Percentiles rank a stretch among this genome's conserved stretches.
phyloP scores from a whole-genome alignment of 441 rosid species.

The Dalechampia spathulata region DNA sequence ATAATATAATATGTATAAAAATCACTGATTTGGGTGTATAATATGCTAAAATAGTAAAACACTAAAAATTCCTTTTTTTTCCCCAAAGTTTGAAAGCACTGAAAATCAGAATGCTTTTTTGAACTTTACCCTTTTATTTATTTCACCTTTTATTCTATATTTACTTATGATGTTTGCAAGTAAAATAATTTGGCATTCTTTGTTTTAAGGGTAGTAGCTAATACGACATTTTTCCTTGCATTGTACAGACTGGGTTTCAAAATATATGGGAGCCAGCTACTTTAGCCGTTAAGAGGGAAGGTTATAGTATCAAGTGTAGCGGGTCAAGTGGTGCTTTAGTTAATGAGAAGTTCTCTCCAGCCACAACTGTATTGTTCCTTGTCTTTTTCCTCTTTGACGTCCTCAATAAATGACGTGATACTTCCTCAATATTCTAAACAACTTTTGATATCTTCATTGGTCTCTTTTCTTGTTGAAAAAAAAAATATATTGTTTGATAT shows the following conservation, averaged over 20 bases:
- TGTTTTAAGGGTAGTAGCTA: too few species aligned
- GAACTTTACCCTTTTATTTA: too few species aligned
- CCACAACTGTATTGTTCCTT: conserved; percentile 51
- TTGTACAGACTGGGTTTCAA: conserved; percentile 59
- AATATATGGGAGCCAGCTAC: conserved; percentile 92
- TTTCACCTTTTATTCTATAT: conserved; percentile 2
- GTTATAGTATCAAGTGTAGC: conserved; percentile 66
- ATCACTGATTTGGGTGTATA: too few species aligned
- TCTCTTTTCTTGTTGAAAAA: too few species aligned
- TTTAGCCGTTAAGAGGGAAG: conserved; percentile 72
- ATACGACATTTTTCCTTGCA: conserved; percentile 13
- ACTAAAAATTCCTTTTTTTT: too few species aligned
- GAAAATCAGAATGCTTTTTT: too few species aligned
- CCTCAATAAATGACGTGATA: not conserved
- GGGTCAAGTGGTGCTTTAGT: conserved; percentile 47
- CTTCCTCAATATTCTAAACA: too few species aligned
- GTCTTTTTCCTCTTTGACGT: conserved; percentile 1
- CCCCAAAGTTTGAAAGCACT: too few species aligned
- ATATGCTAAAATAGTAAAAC: too few species aligned
- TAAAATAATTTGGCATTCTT: not conserved
- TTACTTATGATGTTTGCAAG: conserved; percentile 12
- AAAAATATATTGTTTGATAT: too few species aligned
- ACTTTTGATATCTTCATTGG: too few species aligned
- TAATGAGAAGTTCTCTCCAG: conserved; percentile 71
- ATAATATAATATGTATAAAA: too few species aligned